phyloP scores from a whole-genome alignment of 2,329 filamentous ascomycete genomes.

The Fusarium marasasianum region DNA sequence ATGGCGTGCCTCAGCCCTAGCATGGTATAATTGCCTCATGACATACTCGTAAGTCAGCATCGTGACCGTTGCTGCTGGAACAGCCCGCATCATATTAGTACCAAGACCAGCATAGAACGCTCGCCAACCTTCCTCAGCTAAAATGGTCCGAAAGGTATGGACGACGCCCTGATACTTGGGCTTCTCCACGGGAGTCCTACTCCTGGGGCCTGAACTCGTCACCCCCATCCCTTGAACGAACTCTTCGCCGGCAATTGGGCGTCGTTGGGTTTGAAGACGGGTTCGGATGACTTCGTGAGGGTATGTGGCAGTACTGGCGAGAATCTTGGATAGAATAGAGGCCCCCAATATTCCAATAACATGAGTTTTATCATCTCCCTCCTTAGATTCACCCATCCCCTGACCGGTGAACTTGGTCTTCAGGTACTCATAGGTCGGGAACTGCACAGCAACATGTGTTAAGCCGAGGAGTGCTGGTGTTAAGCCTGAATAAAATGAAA shows the following conservation, averaged over 20 bases:
- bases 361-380: slow-evolving; percentile 61
- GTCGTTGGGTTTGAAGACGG: slow-evolving; percentile 90
- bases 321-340: slow-evolving; percentile 92
- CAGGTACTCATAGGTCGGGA: slow-evolving; percentile 93
- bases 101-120: slow-evolving; percentile 98
- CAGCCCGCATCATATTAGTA: slow-evolving; percentile 95
- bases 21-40: slow-evolving; percentile 62
- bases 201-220: slow-evolving; percentile 44
- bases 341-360: slow-evolving; percentile 87
- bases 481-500: slow-evolving; percentile 94
- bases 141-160: slow-evolving; percentile 83
- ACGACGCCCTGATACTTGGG: slow-evolving; percentile 81
- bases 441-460: slow-evolving; percentile 96
- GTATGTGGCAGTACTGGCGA: slow-evolving; percentile 94
- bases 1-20: slow-evolving; percentile 51
- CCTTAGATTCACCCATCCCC: slow-evolving; percentile 76
- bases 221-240: slow-evolving; percentile 62
- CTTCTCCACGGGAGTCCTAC: slow-evolving; percentile 41
- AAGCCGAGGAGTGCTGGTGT: slow-evolving; percentile 91
- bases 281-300: slow-evolving; percentile 97
- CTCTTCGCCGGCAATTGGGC: slow-evolving; percentile 67
- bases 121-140: slow-evolving; percentile 91
- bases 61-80: slow-evolving; percentile 95
- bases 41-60: slow-evolving; percentile 95
- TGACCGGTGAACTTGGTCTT: slow-evolving; percentile 91